phyloP scores from a whole-genome alignment of 2,329 filamentous ascomycete genomes.

The Periconia digitata region DNA sequence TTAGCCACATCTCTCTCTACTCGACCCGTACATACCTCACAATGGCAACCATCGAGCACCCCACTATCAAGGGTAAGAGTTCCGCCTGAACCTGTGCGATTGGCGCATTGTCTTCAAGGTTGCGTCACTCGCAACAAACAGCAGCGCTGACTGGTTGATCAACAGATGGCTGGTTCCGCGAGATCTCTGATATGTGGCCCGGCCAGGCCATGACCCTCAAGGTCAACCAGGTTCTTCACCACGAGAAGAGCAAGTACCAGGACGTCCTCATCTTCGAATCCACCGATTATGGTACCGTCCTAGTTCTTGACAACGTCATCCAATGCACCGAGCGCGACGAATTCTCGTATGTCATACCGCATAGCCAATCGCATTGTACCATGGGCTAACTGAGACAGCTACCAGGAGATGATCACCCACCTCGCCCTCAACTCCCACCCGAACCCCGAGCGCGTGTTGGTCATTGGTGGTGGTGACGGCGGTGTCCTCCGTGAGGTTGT shows the following conservation, averaged over 20 bases:
- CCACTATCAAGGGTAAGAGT: constrained; percentile 70
- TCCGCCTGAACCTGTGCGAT: not conserved
- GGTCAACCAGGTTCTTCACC: constrained; percentile 96
- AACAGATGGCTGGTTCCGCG: constrained; percentile 99
- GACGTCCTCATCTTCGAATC: constrained; percentile 99
- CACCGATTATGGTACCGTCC: constrained; percentile 91
- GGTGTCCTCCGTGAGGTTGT: constrained; percentile 97
- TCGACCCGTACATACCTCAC: constrained; percentile 30
- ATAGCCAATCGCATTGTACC: not conserved
- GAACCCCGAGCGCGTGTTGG: constrained; percentile 95
- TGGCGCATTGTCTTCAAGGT: not conserved
- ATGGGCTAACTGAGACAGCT: constrained; percentile 49
- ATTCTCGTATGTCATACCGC: constrained; percentile 67
- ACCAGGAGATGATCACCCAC: constrained; percentile 99
- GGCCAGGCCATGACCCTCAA: constrained; percentile 91
- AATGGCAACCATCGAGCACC: constrained; percentile 71
- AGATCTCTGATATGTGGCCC: constrained; percentile 98
- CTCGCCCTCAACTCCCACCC: constrained; percentile 98
- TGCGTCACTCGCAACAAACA: not conserved
- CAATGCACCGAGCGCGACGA: constrained; percentile 98
- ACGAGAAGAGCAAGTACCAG: constrained; percentile 99
- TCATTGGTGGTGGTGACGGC: constrained; percentile 96
- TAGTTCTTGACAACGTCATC: constrained; percentile 98
- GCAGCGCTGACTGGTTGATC: constrained; percentile 3
- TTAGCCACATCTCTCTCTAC: not conserved